Evolutionary conservation across 75 land plant genomes (phyloP), one percentile per base, ranked within the genome.

Genomic region (Isoetes taiwanensis): DNA sequence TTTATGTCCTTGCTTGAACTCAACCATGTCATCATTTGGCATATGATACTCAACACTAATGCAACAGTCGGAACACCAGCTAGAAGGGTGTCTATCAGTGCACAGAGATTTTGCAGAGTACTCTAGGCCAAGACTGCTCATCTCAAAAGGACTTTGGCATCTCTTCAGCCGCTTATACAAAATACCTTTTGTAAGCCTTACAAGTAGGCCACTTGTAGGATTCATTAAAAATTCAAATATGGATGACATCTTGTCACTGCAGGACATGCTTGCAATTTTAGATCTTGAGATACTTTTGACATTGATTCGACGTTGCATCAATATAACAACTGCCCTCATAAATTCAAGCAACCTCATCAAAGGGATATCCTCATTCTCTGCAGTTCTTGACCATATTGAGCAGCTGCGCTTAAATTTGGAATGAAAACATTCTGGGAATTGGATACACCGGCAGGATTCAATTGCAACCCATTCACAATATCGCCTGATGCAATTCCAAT

Each of bases 191-290:
- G 65, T 34, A 10, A 59, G 37, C 62, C 26, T 65, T 34, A 71
- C 59, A 25, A 71, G 42, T 14, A 71, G 61, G 1, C 74, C 74
- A 39, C 58, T 53, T 33, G 26, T 33, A 2, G 74, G 74, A 23
- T 59, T 71, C 74, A 71, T 71, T 6, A 71, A 39, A 38, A 34
- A 68, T 12, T 71, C 63, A 10, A 71, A 40, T 14, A 50, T 37
- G 31, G 20, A 37, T 27, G 52, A 48, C 12, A 33, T 23, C 24
- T 31, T 17, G 23, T 28, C 19, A 21, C 31, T 19, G 14, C 28
- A 33, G 8, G 0, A 62, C 1, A 62, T 1, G 27, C 31, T 26
- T 29, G 64, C 31, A n/a, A 38, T 62, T 3, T 11, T 28, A 31
- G 37, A 19, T 24, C 10, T 0, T 30, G 16, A 28, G 10, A 16